Base-by-base conservation (phyloP, 2,329 filamentous ascomycete genomes). In the Pyricularia sp. region DNA sequence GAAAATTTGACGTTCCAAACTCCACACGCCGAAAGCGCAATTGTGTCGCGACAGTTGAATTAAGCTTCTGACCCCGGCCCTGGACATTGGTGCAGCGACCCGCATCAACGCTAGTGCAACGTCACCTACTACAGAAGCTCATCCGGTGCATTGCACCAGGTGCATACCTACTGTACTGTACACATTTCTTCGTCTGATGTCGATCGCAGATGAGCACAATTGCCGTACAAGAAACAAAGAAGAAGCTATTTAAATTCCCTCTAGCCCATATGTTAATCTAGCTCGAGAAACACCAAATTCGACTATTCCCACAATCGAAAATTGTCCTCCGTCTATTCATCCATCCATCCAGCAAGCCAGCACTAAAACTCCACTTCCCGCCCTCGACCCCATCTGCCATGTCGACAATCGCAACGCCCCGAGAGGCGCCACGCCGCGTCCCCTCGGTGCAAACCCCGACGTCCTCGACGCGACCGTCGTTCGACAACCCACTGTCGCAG, bases 381-480 rank as follows among this genome's bases (percentile, higher is more conserved):
- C 44, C 44, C 19, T 22, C 22, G 3, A 22, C 9, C 22, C 22
- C 19, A 44, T 12, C 61, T n/a, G 71, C 67, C 68, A 88, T 88
- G 85, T 87, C 85, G 9, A 87, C 85, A 57, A 88, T 88, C 67
- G 84, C 85, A 55, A 81, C 83, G 10, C 85, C 85, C 28, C 82
- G 85, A 66, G 84, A 88, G 55, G 71, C 88, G 78, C 73, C 84
- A 76, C 78, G 86, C 71, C 78, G 84, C 71, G 73, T 85, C 72
- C 73, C 79, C 78, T 81, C 81, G 13, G 74, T 75, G 66, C 78
- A 76, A 8, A 88, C 88, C 4, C 89, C 90, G 0, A 88, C 88
- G 7, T 89, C 88, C 53, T 94, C 91, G 40, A 82, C 84, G 49
- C 89, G 91, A 13, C 87, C 89, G 4, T 93, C 89, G 44, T 80